Percentiles rank a stretch among this genome's conserved stretches.
Evolutionary conservation across 106 monocot genomes (phyloP).

Genomic region (Vanilla planifolia): DNA sequence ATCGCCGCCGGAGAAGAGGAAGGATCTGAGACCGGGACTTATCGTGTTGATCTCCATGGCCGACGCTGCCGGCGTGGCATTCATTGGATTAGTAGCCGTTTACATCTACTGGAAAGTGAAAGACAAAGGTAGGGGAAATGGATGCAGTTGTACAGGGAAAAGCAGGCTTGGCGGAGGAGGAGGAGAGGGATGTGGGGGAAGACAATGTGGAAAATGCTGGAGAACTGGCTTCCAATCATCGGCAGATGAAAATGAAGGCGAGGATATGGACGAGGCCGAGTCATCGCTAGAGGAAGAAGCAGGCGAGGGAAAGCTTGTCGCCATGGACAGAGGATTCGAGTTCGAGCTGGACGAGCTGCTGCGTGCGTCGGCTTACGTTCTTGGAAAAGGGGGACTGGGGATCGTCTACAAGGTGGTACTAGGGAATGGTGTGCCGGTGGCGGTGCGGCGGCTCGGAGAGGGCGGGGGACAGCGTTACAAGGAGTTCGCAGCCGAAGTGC

Average conservation of each 20-base stretch:
- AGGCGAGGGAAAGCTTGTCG: constrained; percentile 39
- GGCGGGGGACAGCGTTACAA: constrained; percentile 38
- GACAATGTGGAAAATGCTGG: not conserved
- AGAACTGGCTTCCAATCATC: not conserved
- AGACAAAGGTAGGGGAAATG: constrained; percentile 14
- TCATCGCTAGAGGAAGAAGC: not conserved
- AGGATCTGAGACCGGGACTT: constrained; percentile 23
- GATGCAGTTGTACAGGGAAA: constrained; percentile 25
- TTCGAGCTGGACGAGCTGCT: constrained; percentile 86
- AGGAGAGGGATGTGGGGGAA: too few relatives aligned
- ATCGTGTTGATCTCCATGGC: constrained; percentile 56
- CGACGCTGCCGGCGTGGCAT: constrained; percentile 50
- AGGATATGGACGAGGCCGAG: not conserved
- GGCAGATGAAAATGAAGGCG: not conserved
- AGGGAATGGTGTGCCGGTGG: constrained; percentile 65
- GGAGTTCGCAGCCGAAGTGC: constrained; percentile 80
- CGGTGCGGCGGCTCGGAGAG: constrained; percentile 65
- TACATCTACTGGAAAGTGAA: constrained; percentile 68
- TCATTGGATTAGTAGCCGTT: constrained; percentile 45
- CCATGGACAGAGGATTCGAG: constrained; percentile 63
- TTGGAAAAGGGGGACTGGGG: constrained; percentile 78
- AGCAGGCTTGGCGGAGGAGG: constrained; percentile 17
- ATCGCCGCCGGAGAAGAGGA: not conserved
- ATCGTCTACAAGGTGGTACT: constrained; percentile 97
- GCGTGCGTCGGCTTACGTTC: constrained; percentile 82